Evolutionary conservation across 768 basidiomycete species (phyloP).

Genomic region (Podaxis sp.): DNA sequence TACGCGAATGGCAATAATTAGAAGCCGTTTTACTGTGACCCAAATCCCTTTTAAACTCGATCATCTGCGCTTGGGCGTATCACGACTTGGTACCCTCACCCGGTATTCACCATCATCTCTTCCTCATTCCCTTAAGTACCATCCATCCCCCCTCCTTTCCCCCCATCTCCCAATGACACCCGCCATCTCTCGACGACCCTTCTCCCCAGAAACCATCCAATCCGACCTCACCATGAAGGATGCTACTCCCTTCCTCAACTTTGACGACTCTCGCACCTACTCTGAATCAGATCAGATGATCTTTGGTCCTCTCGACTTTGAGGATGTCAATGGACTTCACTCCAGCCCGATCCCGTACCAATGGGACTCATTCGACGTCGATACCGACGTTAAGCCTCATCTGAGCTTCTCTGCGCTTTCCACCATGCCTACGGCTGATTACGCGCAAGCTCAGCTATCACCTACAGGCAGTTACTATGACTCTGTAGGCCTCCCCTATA

Average conservation of each 20-base stretch:
- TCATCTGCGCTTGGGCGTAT: constrained; percentile 13
- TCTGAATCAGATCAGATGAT: constrained; percentile 54
- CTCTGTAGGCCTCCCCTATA: constrained; percentile 39
- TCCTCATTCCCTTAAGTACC: constrained; percentile 28
- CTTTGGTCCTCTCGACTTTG: constrained; percentile 61
- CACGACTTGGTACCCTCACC: constrained; percentile 28
- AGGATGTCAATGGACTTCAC: constrained; percentile 35
- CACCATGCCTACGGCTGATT: constrained; percentile 31
- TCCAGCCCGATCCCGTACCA: constrained; percentile 28
- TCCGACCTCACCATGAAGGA: constrained; percentile 29
- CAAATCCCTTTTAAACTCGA: constrained; percentile 12
- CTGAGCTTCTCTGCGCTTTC: constrained; percentile 34
- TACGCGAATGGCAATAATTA: constrained; percentile 23
- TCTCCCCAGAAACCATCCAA: constrained; percentile 26
- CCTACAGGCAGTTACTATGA: constrained; percentile 38
- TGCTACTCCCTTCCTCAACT: constrained; percentile 31
- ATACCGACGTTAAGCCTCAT: constrained; percentile 42
- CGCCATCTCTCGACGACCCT: constrained; percentile 35
- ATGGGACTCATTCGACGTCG: constrained; percentile 40
- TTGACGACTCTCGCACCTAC: constrained; percentile 34
- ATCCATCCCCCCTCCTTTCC: constrained; percentile 21
- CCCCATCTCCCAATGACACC: constrained; percentile 42
- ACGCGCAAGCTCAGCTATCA: constrained; percentile 39
- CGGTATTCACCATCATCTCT: constrained; percentile 24
- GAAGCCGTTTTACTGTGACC: constrained; percentile 12